These are phyloP conservation scores for Theileria sp. DNA, from an alignment of 169 alveolate species.

Conservation along the genomic window DNA sequence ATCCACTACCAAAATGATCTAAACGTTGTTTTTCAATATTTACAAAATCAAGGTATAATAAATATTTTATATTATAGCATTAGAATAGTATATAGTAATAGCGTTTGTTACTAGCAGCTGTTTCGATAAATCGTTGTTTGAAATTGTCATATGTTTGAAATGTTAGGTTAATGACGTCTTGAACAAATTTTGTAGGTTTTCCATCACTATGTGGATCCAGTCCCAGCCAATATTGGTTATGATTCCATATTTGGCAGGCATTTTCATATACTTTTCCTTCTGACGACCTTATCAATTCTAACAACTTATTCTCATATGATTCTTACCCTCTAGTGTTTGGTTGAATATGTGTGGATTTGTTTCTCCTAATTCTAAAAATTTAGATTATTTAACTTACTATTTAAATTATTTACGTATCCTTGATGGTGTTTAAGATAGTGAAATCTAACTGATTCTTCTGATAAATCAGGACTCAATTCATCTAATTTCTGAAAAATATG, in stretches of 20 bases:
- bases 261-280: constrained; percentile 12
- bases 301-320: background rate
- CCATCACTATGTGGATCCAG: constrained; percentile 24
- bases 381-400: constrained; percentile 43
- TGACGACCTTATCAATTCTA: constrained; percentile 4
- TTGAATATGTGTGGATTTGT: constrained; percentile 7
- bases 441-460: constrained; percentile 79
- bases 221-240: constrained; percentile 66
- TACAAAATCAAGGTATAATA: constrained; percentile 10
- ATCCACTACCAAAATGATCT: constrained; percentile 90
- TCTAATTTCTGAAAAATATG: constrained; percentile 74
- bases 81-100: background rate
- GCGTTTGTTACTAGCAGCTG: background rate
- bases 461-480: constrained; percentile 83
- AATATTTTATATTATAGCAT: background rate
- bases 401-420: constrained; percentile 84
- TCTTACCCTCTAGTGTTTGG: constrained; percentile 36
- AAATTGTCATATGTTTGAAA: constrained; percentile 54
- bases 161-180: constrained; percentile 12
- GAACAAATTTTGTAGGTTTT: background rate
- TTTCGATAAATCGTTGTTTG: constrained; percentile 49
- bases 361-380: constrained; percentile 30
- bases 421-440: constrained; percentile 90
- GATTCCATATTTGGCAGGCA: constrained; percentile 71
- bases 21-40: constrained; percentile 59